Evolutionary conservation across 2,329 filamentous ascomycete genomes (phyloP), one percentile per base, ranked within the genome.

Genomic region (Talaromyces sp.): DNA sequence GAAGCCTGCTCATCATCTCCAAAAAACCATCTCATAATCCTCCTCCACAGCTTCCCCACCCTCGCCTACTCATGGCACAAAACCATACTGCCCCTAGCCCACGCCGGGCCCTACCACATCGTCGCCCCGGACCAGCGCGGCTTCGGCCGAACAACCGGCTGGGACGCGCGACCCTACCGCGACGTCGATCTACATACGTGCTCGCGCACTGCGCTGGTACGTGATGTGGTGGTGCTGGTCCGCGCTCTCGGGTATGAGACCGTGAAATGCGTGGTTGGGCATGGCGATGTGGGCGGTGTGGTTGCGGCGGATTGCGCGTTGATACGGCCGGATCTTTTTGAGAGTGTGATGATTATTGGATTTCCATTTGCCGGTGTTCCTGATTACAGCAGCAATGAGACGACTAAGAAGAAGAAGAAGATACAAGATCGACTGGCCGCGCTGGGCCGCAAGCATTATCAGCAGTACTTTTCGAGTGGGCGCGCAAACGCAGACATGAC

Each of bases 61-160:
- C 77, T 90, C 2, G 85, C 87, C 29, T 90, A 82, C 70, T 89
- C 86, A 53, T 90, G 87, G 86, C 83, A 87, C 56, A 84, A 86
- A 59, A 73, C 89, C 38, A 79, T 90, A 66, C 80, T 81, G 7
- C 69, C 75, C 0, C 76, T 90, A n/a, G 84, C 86, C 5, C 71
- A 74, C 0, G 77, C 80, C 6, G 86, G 50, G 9, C 50, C 49
- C 86, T 89, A 85, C 72, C 81, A 86, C 68, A 86, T 86, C 58
- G 83, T 89, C 1, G 86, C 87, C 1, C 84, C 84, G 38, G 87
- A 90, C 66, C 86, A 88, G 66, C 81, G 87, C 55, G 87, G 87
- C 8, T 89, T 88, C 64, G 87, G 87, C 11, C 81, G 86, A 27
- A 90, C 87, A 0, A 85, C 80, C 0, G 84, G 84, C 55, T 86